phyloP scores from a whole-genome alignment of 192 early-diverging fungal genomes.

The Coemansia sp. region DNA sequence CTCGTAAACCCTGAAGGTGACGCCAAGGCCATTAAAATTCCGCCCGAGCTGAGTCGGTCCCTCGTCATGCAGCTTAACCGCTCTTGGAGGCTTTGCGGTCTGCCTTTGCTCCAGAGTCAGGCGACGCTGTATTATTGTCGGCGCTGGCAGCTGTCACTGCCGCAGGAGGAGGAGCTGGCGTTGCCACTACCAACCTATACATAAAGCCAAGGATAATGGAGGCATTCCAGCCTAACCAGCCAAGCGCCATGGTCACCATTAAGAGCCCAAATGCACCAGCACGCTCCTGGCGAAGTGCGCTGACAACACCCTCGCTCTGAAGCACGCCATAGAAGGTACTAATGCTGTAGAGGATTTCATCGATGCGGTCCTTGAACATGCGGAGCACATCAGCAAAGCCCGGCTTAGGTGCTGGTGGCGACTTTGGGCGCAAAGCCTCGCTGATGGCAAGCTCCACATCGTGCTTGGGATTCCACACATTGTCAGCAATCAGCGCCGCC shows the following conservation, averaged over 20 bases:
- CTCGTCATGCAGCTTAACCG: not conserved
- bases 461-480: slow-evolving; percentile 81
- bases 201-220: slow-evolving; percentile 23
- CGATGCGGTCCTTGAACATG: slow-evolving; percentile 35
- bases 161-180: slow-evolving; percentile 8
- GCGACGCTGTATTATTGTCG: not conserved
- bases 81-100: slow-evolving; percentile 21
- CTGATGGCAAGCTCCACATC: slow-evolving; percentile 63
- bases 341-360: slow-evolving; percentile 37
- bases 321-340: slow-evolving; percentile 21
- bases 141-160: not conserved
- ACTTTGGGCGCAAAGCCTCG: slow-evolving; percentile 38
- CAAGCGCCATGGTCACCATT: slow-evolving; percentile 35
- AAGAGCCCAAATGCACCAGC: slow-evolving; percentile 35
- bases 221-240: slow-evolving; percentile 48
- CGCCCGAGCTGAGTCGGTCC: not conserved
- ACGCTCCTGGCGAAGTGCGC: slow-evolving; percentile 35
- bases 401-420: slow-evolving; percentile 24
- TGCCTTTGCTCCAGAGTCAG: not conserved
- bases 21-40: not conserved
- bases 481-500: slow-evolving; percentile 72
- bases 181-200: not conserved
- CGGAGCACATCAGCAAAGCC: slow-evolving; percentile 12
- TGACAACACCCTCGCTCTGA: slow-evolving; percentile 22
- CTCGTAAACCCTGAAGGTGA: not conserved